Conservation (phyloP, 1,284 basidiomycete genomes). For the Microbotryum violaceum region DNA sequence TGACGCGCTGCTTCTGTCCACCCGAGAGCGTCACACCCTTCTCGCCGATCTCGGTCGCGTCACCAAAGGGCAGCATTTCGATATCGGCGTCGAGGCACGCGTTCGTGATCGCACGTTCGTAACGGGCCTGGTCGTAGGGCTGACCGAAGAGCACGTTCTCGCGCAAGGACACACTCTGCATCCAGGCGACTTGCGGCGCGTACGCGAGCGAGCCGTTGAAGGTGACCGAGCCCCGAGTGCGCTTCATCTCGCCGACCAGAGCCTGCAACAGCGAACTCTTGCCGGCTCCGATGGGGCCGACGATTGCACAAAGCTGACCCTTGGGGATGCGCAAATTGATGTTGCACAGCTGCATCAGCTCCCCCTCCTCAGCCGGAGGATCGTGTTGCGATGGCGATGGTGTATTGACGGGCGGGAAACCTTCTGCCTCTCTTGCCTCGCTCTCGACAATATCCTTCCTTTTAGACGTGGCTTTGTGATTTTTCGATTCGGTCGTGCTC, state of each 20-base stretch:
- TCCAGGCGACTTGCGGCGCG: constrained; percentile 63
- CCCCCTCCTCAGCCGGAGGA: background rate
- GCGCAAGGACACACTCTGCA: constrained; percentile 69
- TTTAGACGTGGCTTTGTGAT: constrained; percentile 18
- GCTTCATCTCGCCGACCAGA: constrained; percentile 66
- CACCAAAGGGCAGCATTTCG: constrained; percentile 64
- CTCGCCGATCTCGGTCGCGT: constrained; percentile 59
- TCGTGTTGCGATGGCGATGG: background rate
- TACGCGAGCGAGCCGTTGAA: constrained; percentile 35
- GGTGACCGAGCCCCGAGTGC: constrained; percentile 48
- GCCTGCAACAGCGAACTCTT: constrained; percentile 64
- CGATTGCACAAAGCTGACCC: constrained; percentile 57
- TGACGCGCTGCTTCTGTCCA: constrained; percentile 70
- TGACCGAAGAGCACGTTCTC: constrained; percentile 72
- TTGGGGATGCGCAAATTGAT: constrained; percentile 53
- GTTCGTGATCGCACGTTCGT: constrained; percentile 65
- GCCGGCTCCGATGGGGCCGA: constrained; percentile 53
- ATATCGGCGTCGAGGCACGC: constrained; percentile 57
- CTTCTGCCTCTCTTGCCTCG: background rate
- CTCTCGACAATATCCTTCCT: constrained; percentile 8
- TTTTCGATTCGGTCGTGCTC: constrained; percentile 44
- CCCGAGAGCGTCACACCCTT: constrained; percentile 49
- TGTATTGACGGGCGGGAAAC: constrained; percentile 9
- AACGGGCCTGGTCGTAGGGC: constrained; percentile 69
- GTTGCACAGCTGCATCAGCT: constrained; percentile 50